phyloP scores from a whole-genome alignment of 495 filamentous ascomycete genomes.

The Neurospora sp. region DNA sequence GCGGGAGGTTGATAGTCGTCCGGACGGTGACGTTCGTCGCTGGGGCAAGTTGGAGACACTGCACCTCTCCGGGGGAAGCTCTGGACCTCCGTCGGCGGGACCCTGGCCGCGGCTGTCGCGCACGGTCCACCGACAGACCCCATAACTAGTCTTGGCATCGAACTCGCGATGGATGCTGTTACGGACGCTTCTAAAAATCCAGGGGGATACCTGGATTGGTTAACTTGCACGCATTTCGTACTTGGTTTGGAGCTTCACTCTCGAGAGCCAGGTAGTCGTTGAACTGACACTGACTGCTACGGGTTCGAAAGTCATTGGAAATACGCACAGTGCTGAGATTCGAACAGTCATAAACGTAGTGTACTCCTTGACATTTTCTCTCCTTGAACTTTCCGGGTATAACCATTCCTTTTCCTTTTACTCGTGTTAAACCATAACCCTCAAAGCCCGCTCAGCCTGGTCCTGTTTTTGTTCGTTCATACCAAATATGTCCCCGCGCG shows the following conservation, averaged over 20 bases:
- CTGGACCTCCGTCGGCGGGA: background rate
- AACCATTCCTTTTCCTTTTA: background rate
- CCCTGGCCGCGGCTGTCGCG: background rate
- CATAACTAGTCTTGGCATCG: background rate
- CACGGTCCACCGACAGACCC: background rate
- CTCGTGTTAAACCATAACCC: background rate
- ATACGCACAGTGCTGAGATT: background rate
- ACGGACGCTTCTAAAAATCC: background rate
- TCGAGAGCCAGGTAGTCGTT: background rate
- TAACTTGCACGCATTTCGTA: background rate
- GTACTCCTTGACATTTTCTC: background rate
- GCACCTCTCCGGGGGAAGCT: background rate
- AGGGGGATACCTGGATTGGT: background rate
- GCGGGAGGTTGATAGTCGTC: background rate
- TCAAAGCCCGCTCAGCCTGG: background rate
- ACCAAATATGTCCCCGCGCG: background rate
- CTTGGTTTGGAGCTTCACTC: background rate
- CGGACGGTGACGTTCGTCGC: background rate
- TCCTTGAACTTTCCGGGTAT: background rate
- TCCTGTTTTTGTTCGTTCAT: background rate
- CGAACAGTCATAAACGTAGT: background rate
- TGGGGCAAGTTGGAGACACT: background rate
- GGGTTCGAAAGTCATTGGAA: background rate
- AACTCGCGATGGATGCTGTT: background rate
- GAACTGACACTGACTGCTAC: background rate